Base-by-base conservation (phyloP, 106 monocot species). In the Cymbidium sinense region DNA sequence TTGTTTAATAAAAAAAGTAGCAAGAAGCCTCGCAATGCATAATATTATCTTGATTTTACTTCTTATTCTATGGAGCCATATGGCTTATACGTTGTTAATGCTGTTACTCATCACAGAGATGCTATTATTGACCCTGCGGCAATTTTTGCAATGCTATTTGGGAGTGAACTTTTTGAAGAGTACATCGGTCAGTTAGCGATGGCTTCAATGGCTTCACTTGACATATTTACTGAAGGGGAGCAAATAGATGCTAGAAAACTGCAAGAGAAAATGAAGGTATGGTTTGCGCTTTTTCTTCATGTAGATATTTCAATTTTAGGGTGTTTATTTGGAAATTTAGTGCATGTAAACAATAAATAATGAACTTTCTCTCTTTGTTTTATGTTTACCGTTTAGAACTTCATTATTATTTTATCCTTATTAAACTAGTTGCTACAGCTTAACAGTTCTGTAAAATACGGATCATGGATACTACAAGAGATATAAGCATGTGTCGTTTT, bases 91-190 rank as follows among this genome's bases (percentile, higher is more conserved):
- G 7, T 41, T 43, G 37, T 3, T 74, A 74, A 43, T 44, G 43
- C n/a, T 27, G 3, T 37, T 33, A 7, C 19, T 23, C 70, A 23
- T 77, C 70, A 28, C 85, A 99, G 98, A 81, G 94, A 95, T 18
- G 76, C 90, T 74, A 94, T 99, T 61, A 95, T 99, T 79, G 94
- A 99, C 80, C 98, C 98, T 65, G 90, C 94, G n/a, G 92, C 98
- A 75, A 99, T 99, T 50, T 99, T 99, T 86, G 98, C 98, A 52
- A 99, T 99, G 98, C 90, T 99, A 0, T 99, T 99, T 84, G 98
- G 98, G 35, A 99, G 94, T 82, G 98, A 99, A 64, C 87, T 88
- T 75, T 99, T 99, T 89, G 98, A 99, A 75, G 98, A 99, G 6
- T 99, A 94, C 69, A 99, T 99, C 80, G 98, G 98, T 43, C 84